These are phyloP conservation scores for Volvariella surrecta DNA, from an alignment of 1,284 basidiomycete genomes.

Conservation along the genomic window DNA sequence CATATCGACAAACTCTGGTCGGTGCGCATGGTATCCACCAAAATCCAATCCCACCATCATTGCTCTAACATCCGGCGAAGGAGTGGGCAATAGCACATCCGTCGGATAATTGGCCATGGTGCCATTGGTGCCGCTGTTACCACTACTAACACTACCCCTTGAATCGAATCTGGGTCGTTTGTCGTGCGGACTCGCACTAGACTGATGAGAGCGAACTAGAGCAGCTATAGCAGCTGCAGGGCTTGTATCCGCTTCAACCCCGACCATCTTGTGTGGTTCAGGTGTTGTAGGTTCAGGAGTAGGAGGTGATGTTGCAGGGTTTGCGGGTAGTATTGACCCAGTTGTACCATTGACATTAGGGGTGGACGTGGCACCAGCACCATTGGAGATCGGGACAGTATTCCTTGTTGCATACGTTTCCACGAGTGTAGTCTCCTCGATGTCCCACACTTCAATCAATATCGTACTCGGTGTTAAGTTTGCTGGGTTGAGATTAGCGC, in stretches of 20 bases:
- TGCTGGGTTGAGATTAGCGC: too few species aligned
- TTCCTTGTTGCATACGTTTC: conserved; percentile 58
- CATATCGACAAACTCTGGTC: conserved; percentile 46
- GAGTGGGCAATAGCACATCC: conserved; percentile 30
- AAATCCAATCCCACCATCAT: conserved; percentile 66
- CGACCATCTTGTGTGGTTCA: conserved; percentile 41
- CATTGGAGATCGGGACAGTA: too few species aligned
- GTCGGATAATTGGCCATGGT: conserved; percentile 12
- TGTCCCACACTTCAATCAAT: conserved; percentile 75
- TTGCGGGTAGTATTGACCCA: conserved; percentile 18
- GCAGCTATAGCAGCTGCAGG: conserved; percentile 65
- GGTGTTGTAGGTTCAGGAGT: conserved; percentile 28
- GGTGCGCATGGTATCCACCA: conserved; percentile 52
- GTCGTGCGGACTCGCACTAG: not conserved
- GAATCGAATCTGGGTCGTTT: conserved; percentile 4
- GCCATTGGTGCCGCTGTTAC: conserved; percentile 17
- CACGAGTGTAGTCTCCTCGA: conserved; percentile 58
- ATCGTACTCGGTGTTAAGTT: conserved; percentile 25
- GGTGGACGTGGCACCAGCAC: too few species aligned
- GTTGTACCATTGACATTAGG: too few species aligned
- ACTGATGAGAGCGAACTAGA: conserved; percentile 36
- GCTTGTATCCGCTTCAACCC: conserved; percentile 47
- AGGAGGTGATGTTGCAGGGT: conserved; percentile 8
- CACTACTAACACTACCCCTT: conserved; percentile 1
- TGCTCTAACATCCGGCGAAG: conserved; percentile 54